phyloP scores from a whole-genome alignment of 1,284 basidiomycete species.

The Tilletia indica region DNA sequence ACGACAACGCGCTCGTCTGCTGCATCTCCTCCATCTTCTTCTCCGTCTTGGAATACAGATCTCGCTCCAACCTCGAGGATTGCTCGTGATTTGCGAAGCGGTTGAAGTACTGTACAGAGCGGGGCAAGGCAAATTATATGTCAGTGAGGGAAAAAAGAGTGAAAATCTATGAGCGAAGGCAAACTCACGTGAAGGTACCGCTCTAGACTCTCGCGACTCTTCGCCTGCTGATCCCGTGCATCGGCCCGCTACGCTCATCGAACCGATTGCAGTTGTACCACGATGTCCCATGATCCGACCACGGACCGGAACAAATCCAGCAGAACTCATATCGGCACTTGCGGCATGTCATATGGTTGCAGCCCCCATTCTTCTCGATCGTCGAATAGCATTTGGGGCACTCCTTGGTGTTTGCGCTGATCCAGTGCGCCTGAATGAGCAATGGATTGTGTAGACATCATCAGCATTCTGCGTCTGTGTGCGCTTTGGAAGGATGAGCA shows the following conservation, averaged over 20 bases:
- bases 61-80: conserved; percentile 88
- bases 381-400: conserved; percentile 86
- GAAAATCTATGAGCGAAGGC: no score
- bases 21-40: conserved; percentile 99
- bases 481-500: neutral
- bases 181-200: conserved; percentile 89
- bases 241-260: conserved; percentile 85
- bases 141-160: no score
- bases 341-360: conserved; percentile 60
- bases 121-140: neutral
- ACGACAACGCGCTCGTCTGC: conserved; percentile 80
- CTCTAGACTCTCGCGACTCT: conserved; percentile 80
- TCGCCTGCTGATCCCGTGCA: conserved; percentile 68
- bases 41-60: conserved; percentile 90
- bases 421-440: conserved; percentile 73
- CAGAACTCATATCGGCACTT: conserved; percentile 62
- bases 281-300: conserved; percentile 89
- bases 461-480: neutral
- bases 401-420: conserved; percentile 98
- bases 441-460: neutral
- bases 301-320: conserved; percentile 73
- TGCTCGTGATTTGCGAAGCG: conserved; percentile 95
- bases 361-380: conserved; percentile 99
- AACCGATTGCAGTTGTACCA: conserved; percentile 99
- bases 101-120: conserved; percentile 43